These are phyloP conservation scores for Colletotrichum higginsianum DNA, from an alignment of 2,329 filamentous ascomycete species.

Conservation along the genomic window DNA sequence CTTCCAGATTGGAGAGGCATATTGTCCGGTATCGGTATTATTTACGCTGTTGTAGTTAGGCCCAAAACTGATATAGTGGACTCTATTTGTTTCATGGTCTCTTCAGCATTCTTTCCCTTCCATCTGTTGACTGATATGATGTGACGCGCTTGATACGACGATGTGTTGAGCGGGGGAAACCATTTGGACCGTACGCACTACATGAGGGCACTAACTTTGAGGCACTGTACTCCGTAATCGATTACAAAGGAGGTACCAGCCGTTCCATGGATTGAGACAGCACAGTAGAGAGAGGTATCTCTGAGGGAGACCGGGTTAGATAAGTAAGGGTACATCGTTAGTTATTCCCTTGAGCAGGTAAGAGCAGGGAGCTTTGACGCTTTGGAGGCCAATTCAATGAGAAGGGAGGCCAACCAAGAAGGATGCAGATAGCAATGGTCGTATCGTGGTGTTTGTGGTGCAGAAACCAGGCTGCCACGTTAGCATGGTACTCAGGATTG, in stretches of 20 bases:
- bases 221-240: background rate
- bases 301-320: background rate
- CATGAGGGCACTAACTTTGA: background rate
- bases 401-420: constrained; percentile 21
- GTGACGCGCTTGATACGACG: too few species aligned
- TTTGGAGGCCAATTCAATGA: constrained; percentile 27
- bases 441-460: constrained; percentile 22
- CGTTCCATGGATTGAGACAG: background rate
- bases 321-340: background rate
- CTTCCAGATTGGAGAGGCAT: constrained; percentile 26
- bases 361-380: constrained; percentile 8
- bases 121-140: background rate
- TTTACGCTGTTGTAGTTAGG: constrained; percentile 37
- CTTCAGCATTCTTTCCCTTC: background rate
- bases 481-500: background rate
- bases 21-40: constrained; percentile 33
- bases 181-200: background rate
- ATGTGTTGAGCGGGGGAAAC: background rate
- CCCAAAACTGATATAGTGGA: constrained; percentile 33
- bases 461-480: constrained; percentile 22
- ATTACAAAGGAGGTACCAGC: too few species aligned
- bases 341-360: constrained; percentile 15
- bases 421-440: constrained; percentile 2
- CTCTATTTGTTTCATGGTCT: constrained; percentile 25
- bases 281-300: background rate